Evolutionary conservation across 768 basidiomycete genomes (phyloP), one percentile per base, ranked within the genome.

Genomic region (Lentinula lateritia): DNA sequence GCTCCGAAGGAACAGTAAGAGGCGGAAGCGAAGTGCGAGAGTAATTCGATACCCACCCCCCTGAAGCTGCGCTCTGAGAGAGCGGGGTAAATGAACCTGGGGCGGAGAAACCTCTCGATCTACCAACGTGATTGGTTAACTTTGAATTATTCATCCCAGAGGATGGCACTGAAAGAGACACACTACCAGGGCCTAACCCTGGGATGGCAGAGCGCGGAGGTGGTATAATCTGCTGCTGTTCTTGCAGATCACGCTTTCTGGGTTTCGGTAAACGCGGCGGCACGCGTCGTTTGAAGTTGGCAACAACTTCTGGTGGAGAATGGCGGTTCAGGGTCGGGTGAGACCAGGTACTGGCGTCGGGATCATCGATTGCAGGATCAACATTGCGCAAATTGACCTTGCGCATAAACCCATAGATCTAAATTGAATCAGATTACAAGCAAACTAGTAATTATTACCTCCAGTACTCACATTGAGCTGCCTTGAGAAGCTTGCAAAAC

Each of bases 381-480:
- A 95, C 90, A 77, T 95, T 94, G 72, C 92, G 89, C 68, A 95
- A 82, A 79, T 95, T 95, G 72, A 96, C 92, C 75, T 96, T 95
- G 76, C 94, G 93, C 92, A 95, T 95, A 81, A 95, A 97, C 66
- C 94, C 95, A 79, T 97, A 97, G 76, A 97, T 97, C 94, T 96
- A 57, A 61, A 68, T 66, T 64, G 56, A 58, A 62, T 61, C 57
- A 61, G 63, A 64, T 63, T 28, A 28, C 70, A 70, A 68, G 69
- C 69, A 63, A 61, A 50, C 69, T 72, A 65, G 70, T 72, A 10
- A 16, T n/a, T 13, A 18, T 46, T 16, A 66, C 67, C 66, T 70
- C 70, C 67, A 66, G 66, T 72, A 83, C 86, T 64, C 70, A 96
- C 93, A 78, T 97, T 97, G 72, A 97, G 86, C 83, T 97, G 94